phyloP scores from a whole-genome alignment of 202 grass and related monocot genomes.

The Elaeis oleifera region DNA sequence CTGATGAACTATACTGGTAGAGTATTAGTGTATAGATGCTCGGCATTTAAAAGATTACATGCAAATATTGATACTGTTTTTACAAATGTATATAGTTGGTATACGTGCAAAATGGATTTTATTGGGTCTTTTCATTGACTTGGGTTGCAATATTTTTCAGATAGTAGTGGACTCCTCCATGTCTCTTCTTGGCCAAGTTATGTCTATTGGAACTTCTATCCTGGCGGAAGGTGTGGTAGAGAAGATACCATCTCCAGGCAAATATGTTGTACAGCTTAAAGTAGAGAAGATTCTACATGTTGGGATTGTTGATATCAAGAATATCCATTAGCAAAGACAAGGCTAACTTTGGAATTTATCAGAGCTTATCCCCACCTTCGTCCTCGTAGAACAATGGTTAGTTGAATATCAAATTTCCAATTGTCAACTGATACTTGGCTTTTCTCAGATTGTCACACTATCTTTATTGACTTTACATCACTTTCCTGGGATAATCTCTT shows the following conservation, averaged over 20 bases:
- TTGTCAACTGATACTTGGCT: too few relatives aligned
- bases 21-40: too few relatives aligned
- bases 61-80: too few relatives aligned
- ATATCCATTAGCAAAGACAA: constrained; percentile 42
- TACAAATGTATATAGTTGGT: not conserved
- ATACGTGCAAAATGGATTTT: too few relatives aligned
- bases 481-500: too few relatives aligned
- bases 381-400: constrained; percentile 37
- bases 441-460: too few relatives aligned
- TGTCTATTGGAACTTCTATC: constrained; percentile 36
- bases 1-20: too few relatives aligned
- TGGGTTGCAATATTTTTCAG: constrained; percentile 22
- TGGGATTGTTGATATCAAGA: constrained; percentile 28
- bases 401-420: not conserved
- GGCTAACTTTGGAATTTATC: constrained; percentile 23
- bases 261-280: constrained; percentile 34
- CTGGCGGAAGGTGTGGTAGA: constrained; percentile 47
- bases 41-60: too few relatives aligned
- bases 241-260: constrained; percentile 11
- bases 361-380: constrained; percentile 36
- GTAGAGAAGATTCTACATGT: constrained; percentile 48
- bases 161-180: constrained; percentile 43
- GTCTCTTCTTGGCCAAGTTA: constrained; percentile 38
- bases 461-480: too few relatives aligned
- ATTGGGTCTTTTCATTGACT: not conserved